Base-by-base conservation (phyloP, 495 filamentous ascomycete species). In the Neurospora sp. region DNA sequence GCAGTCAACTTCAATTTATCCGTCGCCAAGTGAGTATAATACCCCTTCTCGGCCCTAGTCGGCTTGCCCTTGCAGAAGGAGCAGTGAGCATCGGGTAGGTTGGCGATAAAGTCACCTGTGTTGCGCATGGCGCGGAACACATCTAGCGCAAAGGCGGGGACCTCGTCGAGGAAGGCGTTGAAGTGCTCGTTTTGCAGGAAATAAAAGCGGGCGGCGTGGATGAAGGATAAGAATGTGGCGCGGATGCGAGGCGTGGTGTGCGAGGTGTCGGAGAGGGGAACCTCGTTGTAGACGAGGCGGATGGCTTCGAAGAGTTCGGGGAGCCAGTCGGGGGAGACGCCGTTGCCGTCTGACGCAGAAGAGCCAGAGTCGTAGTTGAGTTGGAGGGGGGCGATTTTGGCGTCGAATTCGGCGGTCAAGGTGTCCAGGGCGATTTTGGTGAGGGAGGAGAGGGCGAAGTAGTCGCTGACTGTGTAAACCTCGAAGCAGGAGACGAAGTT, bases 391-490 rank as follows among this genome's bases (percentile, higher is more conserved):
- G 35, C 61, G 12, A 76, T 72, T n/a, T 73, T 73, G 68, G 22
- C 2, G 40, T 74, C 72, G 42, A 80, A 73, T 40, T 78, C 78
- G 70, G 73, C 40, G 3, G 27, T 20, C 2, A 80, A 70, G 1
- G 74, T 72, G 69, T 70, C 45, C 6, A 80, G 70, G 37, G 77
- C 78, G 14, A 78, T 74, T n/a, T 72, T n/a, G 70, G 39, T 72
- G 9, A 80, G 73, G 18, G 70, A 9, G 59, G 39, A 12, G 35
- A 77, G 69, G 42, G 39, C 61, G 69, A 80, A 80, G 77, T 72
- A 80, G 73, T 80, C 78, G 71, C 73, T 77, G 3, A 80, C 72
- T 0, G 72, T 80, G 65, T 78, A 76, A 10, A 80, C 73, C 22
- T 80, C 72, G 72, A 71, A 73, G 68, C 73, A 79, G 69, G 48